These are phyloP conservation scores for Podaxis pistillaris DNA, from an alignment of 768 basidiomycete genomes.

Conservation along the genomic window DNA sequence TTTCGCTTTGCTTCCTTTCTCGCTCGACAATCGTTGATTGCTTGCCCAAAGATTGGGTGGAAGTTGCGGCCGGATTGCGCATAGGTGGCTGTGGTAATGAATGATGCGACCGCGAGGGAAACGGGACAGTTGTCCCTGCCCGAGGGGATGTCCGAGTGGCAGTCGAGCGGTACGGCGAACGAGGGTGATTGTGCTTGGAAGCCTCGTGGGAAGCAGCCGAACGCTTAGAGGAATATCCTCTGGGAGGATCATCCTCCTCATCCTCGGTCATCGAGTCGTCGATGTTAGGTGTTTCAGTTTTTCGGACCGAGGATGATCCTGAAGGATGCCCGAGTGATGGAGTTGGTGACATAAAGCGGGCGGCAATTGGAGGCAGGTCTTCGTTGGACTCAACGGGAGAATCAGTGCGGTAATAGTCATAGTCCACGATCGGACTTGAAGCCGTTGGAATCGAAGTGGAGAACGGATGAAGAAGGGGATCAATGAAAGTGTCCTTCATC, in stretches of 20 bases:
- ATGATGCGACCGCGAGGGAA: constrained; percentile 78
- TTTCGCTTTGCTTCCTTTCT: constrained; percentile 46
- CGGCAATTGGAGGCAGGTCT: constrained; percentile 82
- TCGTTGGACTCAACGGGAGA: constrained; percentile 74
- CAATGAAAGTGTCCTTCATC: constrained; percentile 93
- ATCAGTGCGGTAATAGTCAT: constrained; percentile 69
- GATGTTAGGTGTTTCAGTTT: constrained; percentile 61
- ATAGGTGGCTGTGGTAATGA: constrained; percentile 65
- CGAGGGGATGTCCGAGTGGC: constrained; percentile 39
- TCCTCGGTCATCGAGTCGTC: constrained; percentile 73
- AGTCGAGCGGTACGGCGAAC: constrained; percentile 70
- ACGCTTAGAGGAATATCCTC: constrained; percentile 41
- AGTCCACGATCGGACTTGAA: constrained; percentile 59
- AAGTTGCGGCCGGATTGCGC: constrained; percentile 53
- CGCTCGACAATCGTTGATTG: constrained; percentile 56
- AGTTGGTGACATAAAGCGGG: constrained; percentile 86
- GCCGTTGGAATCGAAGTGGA: constrained; percentile 49
- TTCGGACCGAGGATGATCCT: constrained; percentile 37
- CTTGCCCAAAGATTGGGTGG: constrained; percentile 74
- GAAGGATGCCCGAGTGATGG: constrained; percentile 35
- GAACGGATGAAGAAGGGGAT: constrained; percentile 85
- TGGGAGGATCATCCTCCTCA: constrained; percentile 68
- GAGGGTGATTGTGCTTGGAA: constrained; percentile 66
- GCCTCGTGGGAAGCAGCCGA: constrained; percentile 33
- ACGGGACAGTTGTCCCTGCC: constrained; percentile 55